These are phyloP conservation scores for Cladosporium halotolerans DNA, from an alignment of 2,329 filamentous ascomycete genomes.

Conservation along the genomic window DNA sequence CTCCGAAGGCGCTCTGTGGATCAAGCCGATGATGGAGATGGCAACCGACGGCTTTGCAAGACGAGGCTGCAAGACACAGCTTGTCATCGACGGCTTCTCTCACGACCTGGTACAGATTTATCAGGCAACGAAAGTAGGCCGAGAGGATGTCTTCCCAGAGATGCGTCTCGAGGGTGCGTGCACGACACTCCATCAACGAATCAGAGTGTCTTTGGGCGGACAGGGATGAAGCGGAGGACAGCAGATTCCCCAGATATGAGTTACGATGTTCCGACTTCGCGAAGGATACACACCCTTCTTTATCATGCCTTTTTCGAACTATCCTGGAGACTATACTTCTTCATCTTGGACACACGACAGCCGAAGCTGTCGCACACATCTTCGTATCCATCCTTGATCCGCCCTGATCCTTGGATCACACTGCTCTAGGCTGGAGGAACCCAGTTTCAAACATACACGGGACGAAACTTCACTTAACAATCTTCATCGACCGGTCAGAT, in stretches of 20 bases:
- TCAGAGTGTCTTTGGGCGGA: conserved; percentile 22
- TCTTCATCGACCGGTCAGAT: not conserved
- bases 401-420: too few species aligned
- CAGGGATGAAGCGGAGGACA: conserved; percentile 3
- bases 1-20: conserved; percentile 22
- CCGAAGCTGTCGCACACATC: too few species aligned
- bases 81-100: conserved; percentile 22
- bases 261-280: too few species aligned
- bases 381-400: too few species aligned
- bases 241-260: too few species aligned
- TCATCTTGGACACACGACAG: too few species aligned
- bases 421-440: too few species aligned
- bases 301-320: too few species aligned
- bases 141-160: conserved; percentile 10
- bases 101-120: conserved; percentile 21
- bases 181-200: conserved; percentile 21
- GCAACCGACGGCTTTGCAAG: conserved; percentile 20
- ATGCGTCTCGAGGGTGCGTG: conserved; percentile 19
- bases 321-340: too few species aligned
- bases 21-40: conserved; percentile 28
- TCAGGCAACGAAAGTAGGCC: conserved; percentile 5
- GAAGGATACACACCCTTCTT: too few species aligned
- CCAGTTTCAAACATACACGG: too few species aligned
- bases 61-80: conserved; percentile 24
- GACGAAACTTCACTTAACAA: too few species aligned